A percentile compares a stretch with the other conserved stretches of the same genome.
These are phyloP conservation scores for Trichoderma citrinoviride DNA, from an alignment of 2,329 filamentous ascomycete genomes.

Conservation along the genomic window DNA sequence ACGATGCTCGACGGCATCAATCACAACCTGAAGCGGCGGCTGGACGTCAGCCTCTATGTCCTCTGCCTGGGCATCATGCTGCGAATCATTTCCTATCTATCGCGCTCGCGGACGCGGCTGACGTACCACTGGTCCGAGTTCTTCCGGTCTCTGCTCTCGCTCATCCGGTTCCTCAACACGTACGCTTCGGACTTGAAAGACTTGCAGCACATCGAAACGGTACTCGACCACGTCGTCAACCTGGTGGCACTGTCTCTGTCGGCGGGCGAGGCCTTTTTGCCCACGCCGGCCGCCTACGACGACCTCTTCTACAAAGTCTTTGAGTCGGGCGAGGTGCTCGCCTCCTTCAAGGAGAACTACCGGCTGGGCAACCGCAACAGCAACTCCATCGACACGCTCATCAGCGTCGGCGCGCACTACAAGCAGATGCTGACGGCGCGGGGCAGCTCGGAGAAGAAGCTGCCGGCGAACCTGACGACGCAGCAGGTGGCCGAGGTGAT, in stretches of 20 bases:
- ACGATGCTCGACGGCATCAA: conserved; percentile 87
- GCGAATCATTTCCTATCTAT: conserved; percentile 79
- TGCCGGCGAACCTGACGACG: conserved; percentile 70
- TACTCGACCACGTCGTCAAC: conserved; percentile 77
- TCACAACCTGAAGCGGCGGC: conserved; percentile 81
- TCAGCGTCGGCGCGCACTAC: conserved; percentile 83
- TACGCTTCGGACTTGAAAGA: conserved; percentile 76
- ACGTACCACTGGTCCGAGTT: conserved; percentile 93
- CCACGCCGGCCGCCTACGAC: conserved; percentile 83
- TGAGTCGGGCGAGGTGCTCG: conserved; percentile 79
- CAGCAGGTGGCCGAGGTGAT: conserved; percentile 86
- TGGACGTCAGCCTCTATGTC: conserved; percentile 83
- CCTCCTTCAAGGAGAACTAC: conserved; percentile 80
- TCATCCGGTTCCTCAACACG: conserved; percentile 85
- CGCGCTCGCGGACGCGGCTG: conserved; percentile 76
- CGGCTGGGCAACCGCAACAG: conserved; percentile 54
- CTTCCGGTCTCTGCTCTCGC: conserved; percentile 82
- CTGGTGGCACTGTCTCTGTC: conserved; percentile 81
- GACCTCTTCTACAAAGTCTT: conserved; percentile 98
- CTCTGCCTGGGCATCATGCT: conserved; percentile 79
- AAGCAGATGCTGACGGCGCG: conserved; percentile 71
- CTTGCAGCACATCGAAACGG: conserved; percentile 64
- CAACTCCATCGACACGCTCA: conserved; percentile 78
- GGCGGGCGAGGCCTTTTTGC: conserved; percentile 85
- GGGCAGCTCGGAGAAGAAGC: conserved; percentile 39